These are phyloP conservation scores for Hypoxylon intermedium DNA, from an alignment of 495 filamentous ascomycete genomes.

Conservation along the genomic window DNA sequence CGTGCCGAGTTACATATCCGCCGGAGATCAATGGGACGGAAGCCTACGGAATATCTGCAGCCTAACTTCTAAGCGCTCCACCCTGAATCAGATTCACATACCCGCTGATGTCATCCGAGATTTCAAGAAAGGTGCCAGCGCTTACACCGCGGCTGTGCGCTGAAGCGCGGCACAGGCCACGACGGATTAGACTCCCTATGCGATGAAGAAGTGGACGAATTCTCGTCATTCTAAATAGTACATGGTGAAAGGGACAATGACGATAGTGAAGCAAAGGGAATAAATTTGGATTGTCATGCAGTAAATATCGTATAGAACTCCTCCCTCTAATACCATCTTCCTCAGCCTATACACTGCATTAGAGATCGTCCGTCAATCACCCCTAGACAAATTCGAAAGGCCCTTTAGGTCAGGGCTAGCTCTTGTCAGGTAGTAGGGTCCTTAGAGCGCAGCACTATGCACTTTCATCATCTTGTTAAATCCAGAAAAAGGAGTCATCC, in stretches of 20 bases:
- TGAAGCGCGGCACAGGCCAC: too few relatives aligned
- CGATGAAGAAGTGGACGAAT: neutral
- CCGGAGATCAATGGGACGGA: constrained; percentile 20
- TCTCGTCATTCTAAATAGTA: neutral
- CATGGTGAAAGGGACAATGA: neutral
- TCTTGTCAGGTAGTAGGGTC: constrained; percentile 20
- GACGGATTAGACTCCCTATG: neutral
- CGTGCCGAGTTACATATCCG: constrained; percentile 25
- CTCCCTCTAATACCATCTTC: constrained; percentile 23
- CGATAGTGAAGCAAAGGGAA: constrained; percentile 12
- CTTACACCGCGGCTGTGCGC: too few relatives aligned
- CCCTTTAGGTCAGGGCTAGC: constrained; percentile 13
- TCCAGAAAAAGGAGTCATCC: constrained; percentile 3
- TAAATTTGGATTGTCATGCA: constrained; percentile 34
- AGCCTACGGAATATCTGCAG: constrained; percentile 2
- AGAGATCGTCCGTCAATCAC: constrained; percentile 28
- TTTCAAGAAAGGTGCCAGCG: neutral
- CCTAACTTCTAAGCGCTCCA: constrained; percentile 16
- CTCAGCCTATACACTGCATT: constrained; percentile 21
- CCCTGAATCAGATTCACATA: neutral
- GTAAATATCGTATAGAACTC: constrained; percentile 33
- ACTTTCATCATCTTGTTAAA: constrained; percentile 10
- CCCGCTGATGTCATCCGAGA: constrained; percentile 26
- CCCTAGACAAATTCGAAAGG: constrained; percentile 16
- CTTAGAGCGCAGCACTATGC: constrained; percentile 15